phyloP scores from a whole-genome alignment of 108 stramenopile genomes.

The Fragilariopsis cylindrus region DNA sequence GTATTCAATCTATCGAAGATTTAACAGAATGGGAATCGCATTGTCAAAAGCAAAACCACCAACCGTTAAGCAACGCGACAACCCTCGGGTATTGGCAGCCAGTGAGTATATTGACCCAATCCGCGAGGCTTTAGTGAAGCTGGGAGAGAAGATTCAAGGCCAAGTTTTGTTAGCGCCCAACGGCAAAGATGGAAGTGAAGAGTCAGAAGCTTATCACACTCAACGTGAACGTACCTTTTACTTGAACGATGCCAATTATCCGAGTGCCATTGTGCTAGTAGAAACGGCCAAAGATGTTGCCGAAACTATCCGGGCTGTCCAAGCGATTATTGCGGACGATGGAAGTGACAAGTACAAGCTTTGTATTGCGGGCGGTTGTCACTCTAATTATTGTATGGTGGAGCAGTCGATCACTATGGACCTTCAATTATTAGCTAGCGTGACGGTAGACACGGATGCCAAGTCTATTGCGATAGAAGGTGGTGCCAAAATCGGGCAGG shows the following conservation, averaged over 20 bases:
- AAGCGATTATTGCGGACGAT: not conserved
- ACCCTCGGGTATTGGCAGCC: not conserved
- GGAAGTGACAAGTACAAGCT: not conserved
- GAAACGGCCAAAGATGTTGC: conserved; percentile 4
- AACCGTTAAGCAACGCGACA: not conserved
- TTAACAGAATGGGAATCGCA: conserved; percentile 4
- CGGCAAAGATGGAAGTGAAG: not conserved
- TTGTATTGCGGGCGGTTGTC: conserved; percentile 9
- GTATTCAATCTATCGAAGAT: no score
- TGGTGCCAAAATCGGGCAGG: conserved; percentile 18
- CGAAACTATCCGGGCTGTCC: not conserved
- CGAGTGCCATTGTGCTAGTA: conserved; percentile 15
- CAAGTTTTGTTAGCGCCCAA: conserved; percentile 7
- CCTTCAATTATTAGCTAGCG: not conserved
- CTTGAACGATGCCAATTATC: conserved; percentile 18
- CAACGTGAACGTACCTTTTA: conserved; percentile 18
- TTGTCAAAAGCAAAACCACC: not conserved
- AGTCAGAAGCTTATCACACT: conserved; percentile 9
- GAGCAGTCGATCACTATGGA: conserved; percentile 12
- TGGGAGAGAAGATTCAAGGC: conserved; percentile 12
- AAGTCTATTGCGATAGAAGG: conserved; percentile 1
- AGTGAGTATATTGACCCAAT: conserved; percentile 6
- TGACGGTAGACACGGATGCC: conserved; percentile 5
- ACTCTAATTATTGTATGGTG: conserved; percentile 21
- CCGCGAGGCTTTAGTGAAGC: not conserved